A percentile compares a stretch with the other conserved stretches of the same genome.
These are phyloP conservation scores for Trametes cingulata DNA, from an alignment of 768 basidiomycete genomes.

Conservation along the genomic window DNA sequence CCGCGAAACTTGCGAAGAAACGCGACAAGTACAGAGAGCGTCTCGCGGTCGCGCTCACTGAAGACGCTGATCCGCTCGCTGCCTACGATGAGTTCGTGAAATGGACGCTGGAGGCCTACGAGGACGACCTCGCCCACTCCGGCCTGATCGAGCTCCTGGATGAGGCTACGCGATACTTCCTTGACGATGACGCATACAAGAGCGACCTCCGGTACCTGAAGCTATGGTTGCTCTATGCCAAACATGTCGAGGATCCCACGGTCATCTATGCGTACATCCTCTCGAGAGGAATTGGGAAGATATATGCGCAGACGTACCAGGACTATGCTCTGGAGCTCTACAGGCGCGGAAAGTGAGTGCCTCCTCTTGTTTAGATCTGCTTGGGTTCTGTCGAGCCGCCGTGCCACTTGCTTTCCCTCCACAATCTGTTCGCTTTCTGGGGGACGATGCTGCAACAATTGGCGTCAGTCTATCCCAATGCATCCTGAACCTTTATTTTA, in stretches of 20 bases:
- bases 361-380: conserved; percentile 1
- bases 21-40: conserved; percentile 33
- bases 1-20: conserved; percentile 23
- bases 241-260: conserved; percentile 69
- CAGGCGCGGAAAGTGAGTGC: conserved; percentile 69
- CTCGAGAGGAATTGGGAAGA: conserved; percentile 53
- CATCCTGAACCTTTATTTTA: too few species aligned
- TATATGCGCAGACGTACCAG: conserved; percentile 85
- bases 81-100: conserved; percentile 85
- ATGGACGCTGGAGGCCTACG: conserved; percentile 85
- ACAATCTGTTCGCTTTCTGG: neutral
- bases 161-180: conserved; percentile 79
- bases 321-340: conserved; percentile 87
- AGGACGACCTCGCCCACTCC: conserved; percentile 64
- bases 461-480: neutral
- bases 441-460: neutral
- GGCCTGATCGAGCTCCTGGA: conserved; percentile 82
- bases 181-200: conserved; percentile 80
- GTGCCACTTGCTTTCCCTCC: neutral
- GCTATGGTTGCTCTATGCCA: conserved; percentile 87
- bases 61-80: conserved; percentile 86
- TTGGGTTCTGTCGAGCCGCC: too few species aligned
- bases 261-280: conserved; percentile 60
- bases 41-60: conserved; percentile 56
- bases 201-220: conserved; percentile 90